Evolutionary conservation across 2,329 filamentous ascomycete genomes (phyloP), one percentile per base, ranked within the genome.

Genomic region (Stenocarpella maydis): DNA sequence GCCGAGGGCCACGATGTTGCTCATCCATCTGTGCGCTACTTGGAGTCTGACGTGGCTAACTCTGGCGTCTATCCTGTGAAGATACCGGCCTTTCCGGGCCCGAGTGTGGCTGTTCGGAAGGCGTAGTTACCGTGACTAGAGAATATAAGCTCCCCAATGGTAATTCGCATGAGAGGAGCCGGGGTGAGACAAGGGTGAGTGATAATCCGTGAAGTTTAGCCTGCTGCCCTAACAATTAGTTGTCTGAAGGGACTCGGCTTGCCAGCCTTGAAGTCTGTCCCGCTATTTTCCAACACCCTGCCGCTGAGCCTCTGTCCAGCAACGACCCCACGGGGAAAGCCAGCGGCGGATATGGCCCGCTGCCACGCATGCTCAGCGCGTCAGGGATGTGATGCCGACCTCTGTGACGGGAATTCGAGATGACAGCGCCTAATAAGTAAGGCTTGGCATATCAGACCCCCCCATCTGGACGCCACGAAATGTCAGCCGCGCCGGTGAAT

Each of bases 181-280:
- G 14, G 4, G 26, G 12, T 10, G 19, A 8, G 41, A 10, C 15
- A 21, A 6, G 21, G 26, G 6, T 28, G 1, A 45, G 39, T 47
- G 4, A 31, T 37, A 21, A 15, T 5, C 26, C 19, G 14, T 34
- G 55, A 12, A n/a, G 31, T 9, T n/a, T 19, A 34, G 17, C 39
- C 28, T 60, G 39, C 54, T 60, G 4, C 7, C n/a, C n/a, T n/a
- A n/a, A n/a, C n/a, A n/a, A n/a, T n/a, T n/a, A n/a, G 6, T 19
- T 21, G 24, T 28, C 41, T 10, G 55, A 61, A 21, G 14, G 5
- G 26, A 61, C 17, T 21, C 39, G 15, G 12, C 21, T 43, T 17
- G 39, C 55, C 55, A 61, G n/a, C n/a, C n/a, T n/a, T n/a, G n/a
- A n/a, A 61, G 55, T 31, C 55, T 26, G 41, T 26, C 14, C 55